A percentile compares a stretch with the other conserved stretches of the same genome.
phyloP scores from a whole-genome alignment of 1,139 yeast genomes.

The Sugiyamaella xylanicola region DNA sequence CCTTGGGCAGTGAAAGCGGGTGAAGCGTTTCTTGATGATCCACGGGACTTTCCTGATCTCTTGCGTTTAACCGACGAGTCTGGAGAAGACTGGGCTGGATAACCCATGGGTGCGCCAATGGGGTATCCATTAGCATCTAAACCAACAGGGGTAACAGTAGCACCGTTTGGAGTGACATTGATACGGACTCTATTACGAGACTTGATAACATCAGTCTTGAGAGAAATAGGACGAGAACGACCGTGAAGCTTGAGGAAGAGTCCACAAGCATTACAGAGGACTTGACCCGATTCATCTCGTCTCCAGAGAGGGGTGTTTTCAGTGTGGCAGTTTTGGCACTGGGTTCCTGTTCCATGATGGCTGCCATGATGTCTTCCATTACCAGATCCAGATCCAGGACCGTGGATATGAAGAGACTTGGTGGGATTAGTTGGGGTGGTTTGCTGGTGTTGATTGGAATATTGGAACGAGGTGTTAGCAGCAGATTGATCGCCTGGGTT shows the following conservation, averaged over 20 bases:
- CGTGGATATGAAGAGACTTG: slow-evolving; percentile 4
- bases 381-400: slow-evolving; percentile 11
- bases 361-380: slow-evolving; percentile 19
- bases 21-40: slow-evolving; percentile 15
- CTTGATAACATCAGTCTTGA: slow-evolving; percentile 90
- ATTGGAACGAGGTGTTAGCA: not conserved
- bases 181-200: slow-evolving; percentile 70
- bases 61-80: slow-evolving; percentile 8
- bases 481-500: not conserved
- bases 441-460: not conserved
- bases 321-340: slow-evolving; percentile 85
- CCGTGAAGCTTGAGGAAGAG: slow-evolving; percentile 88
- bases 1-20: slow-evolving; percentile 20
- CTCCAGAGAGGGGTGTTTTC: slow-evolving; percentile 95
- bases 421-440: no score
- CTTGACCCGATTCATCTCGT: slow-evolving; percentile 90
- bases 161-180: slow-evolving; percentile 14
- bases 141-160: slow-evolving; percentile 39
- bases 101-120: not conserved
- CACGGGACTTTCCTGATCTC: slow-evolving; percentile 9
- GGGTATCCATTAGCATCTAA: slow-evolving; percentile 6
- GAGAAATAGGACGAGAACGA: slow-evolving; percentile 84
- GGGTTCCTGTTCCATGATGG: slow-evolving; percentile 33
- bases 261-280: slow-evolving; percentile 94
- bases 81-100: not conserved